Conservation (phyloP, 192 early-diverging fungal species). For the Podila minutissima region DNA sequence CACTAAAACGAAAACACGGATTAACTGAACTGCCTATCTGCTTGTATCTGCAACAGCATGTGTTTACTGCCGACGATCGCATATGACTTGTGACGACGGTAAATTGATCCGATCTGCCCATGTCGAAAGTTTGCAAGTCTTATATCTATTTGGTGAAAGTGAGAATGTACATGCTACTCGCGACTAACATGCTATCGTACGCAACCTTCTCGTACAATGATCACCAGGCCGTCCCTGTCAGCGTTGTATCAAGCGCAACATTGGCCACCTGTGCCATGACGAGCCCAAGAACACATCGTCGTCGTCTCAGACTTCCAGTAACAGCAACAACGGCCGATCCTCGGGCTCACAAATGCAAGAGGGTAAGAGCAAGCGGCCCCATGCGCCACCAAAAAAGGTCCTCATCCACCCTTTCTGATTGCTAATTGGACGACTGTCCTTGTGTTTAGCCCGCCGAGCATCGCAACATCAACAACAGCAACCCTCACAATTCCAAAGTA, state of each 20-base stretch:
- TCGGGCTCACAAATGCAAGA: slow-evolving; percentile 1
- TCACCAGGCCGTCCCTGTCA: slow-evolving; percentile 85
- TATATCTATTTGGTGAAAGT: too few relatives aligned
- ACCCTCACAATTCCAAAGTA: slow-evolving; percentile 13
- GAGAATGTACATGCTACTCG: background rate
- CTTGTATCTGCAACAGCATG: slow-evolving; percentile 71
- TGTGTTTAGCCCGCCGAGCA: slow-evolving; percentile 12
- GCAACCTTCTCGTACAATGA: background rate
- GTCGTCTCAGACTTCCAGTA: slow-evolving; percentile 18
- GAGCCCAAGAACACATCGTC: slow-evolving; percentile 66
- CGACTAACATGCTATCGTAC: background rate
- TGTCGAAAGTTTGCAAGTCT: too few relatives aligned
- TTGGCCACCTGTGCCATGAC: slow-evolving; percentile 94
- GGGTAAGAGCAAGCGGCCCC: background rate
- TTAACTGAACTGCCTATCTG: background rate
- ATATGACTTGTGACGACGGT: slow-evolving; percentile 96
- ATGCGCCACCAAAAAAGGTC: background rate
- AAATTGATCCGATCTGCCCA: background rate
- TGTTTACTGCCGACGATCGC: slow-evolving; percentile 93
- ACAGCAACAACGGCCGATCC: slow-evolving; percentile 16
- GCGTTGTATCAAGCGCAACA: slow-evolving; percentile 94
- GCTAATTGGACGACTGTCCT: background rate
- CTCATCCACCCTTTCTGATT: background rate
- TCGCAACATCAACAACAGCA: slow-evolving; percentile 25
- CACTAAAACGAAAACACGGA: background rate